Conservation (phyloP, 177 flowering plant genomes). For the Tripterygium wilfordii region DNA sequence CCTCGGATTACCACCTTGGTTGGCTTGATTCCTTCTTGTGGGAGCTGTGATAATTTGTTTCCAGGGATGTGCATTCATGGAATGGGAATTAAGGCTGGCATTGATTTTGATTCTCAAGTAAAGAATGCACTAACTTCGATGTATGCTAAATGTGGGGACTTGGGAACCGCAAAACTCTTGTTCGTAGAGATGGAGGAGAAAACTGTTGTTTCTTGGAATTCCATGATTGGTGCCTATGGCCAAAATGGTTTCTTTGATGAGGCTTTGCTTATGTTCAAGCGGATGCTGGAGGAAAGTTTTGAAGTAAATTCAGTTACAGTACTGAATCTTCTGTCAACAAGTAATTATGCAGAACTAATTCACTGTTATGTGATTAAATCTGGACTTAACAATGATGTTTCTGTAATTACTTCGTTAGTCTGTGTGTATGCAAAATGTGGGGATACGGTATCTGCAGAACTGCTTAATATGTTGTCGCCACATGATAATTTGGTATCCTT, state of each 20-base stretch:
- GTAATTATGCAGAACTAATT: conserved; percentile 10
- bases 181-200: conserved; percentile 30
- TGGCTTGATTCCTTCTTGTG: conserved; percentile 30
- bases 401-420: conserved; percentile 29
- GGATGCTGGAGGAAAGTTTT: conserved; percentile 21
- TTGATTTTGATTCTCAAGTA: conserved; percentile 29
- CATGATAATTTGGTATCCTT: conserved; percentile 28
- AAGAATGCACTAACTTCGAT: conserved; percentile 29
- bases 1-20: conserved; percentile 28
- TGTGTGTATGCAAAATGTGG: conserved; percentile 30
- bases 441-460: conserved; percentile 19
- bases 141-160: conserved; percentile 33
- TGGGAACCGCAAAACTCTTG: conserved; percentile 22
- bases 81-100: conserved; percentile 27
- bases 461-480: conserved; percentile 21
- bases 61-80: conserved; percentile 36
- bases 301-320: conserved; percentile 30
- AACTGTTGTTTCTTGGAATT: conserved; percentile 41
- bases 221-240: conserved; percentile 37
- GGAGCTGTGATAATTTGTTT: conserved; percentile 14
- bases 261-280: conserved; percentile 30
- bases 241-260: conserved; percentile 26
- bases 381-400: conserved; percentile 22
- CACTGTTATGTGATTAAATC: conserved; percentile 37
- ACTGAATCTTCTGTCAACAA: conserved; percentile 31